Percentiles rank a stretch among this genome's conserved stretches.
phyloP scores from a whole-genome alignment of 495 filamentous ascomycete species.

The Penicillium soppii region DNA sequence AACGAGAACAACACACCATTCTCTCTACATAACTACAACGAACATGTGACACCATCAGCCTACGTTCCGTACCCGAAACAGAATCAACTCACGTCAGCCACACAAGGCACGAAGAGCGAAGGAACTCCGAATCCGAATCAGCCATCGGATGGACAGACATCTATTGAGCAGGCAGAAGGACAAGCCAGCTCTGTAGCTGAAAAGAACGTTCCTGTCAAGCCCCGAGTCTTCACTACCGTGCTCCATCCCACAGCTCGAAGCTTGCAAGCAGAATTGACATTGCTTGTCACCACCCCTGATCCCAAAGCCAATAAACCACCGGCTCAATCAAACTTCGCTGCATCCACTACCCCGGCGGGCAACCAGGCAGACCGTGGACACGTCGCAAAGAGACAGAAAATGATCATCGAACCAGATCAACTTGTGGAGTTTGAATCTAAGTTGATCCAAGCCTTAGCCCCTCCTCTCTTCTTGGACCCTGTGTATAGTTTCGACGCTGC shows the following conservation, averaged over 20 bases:
- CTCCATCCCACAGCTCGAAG: slow-evolving; percentile 81
- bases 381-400: slow-evolving; percentile 72
- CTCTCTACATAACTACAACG: slow-evolving; percentile 88
- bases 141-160: slow-evolving; percentile 22
- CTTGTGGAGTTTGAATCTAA: slow-evolving; percentile 72
- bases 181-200: slow-evolving; percentile 50
- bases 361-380: slow-evolving; percentile 43
- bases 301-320: slow-evolving; percentile 46
- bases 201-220: slow-evolving; percentile 50
- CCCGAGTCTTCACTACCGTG: slow-evolving; percentile 72
- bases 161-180: slow-evolving; percentile 43
- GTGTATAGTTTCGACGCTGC: slow-evolving; percentile 65
- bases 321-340: slow-evolving; percentile 48
- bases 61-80: slow-evolving; percentile 77
- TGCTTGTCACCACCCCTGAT: slow-evolving; percentile 72
- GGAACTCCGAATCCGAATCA: slow-evolving; percentile 7
- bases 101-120: slow-evolving; percentile 33
- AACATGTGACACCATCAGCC: slow-evolving; percentile 82
- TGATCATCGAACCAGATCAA: slow-evolving; percentile 69
- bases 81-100: slow-evolving; percentile 44
- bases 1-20: slow-evolving; percentile 67
- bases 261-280: slow-evolving; percentile 67
- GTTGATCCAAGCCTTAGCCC: slow-evolving; percentile 65
- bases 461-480: slow-evolving; percentile 74
- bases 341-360: slow-evolving; percentile 68